These are phyloP conservation scores for Sugiyamaella novakii DNA, from an alignment of 1,139 yeast genomes.

Conservation along the genomic window DNA sequence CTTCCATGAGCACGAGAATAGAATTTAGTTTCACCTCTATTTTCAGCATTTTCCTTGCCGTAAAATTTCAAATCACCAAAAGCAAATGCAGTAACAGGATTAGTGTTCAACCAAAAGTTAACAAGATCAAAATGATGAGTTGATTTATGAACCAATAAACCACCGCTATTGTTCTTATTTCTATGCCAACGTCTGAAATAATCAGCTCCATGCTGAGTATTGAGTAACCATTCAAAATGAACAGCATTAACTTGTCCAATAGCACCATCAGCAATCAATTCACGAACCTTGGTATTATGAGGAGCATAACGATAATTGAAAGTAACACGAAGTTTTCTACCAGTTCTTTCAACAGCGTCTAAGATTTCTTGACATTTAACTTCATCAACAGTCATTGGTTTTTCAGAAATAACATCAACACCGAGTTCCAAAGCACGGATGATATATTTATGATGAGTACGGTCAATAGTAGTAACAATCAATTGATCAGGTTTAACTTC, in stretches of 20 bases:
- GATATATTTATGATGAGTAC: conserved; percentile 28
- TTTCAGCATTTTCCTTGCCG: conserved; percentile 28
- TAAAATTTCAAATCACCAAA: conserved; percentile 26
- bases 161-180: conserved; percentile 26
- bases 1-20: conserved; percentile 28
- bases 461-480: conserved; percentile 27
- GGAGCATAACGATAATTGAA: conserved; percentile 29
- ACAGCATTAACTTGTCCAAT: conserved; percentile 28
- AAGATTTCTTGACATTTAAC: conserved; percentile 26
- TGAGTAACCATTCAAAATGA: conserved; percentile 28
- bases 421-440: conserved; percentile 27
- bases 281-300: conserved; percentile 27
- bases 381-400: conserved; percentile 28
- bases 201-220: conserved; percentile 27
- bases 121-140: conserved; percentile 28
- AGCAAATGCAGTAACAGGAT: conserved; percentile 26
- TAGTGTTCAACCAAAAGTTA: conserved; percentile 25
- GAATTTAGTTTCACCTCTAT: conserved; percentile 25
- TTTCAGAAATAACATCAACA: conserved; percentile 26
- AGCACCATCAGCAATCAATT: conserved; percentile 24
- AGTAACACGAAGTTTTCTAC: conserved; percentile 24
- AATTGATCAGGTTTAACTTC: conserved; percentile 24
- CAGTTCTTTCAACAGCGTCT: conserved; percentile 25
- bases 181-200: conserved; percentile 28
- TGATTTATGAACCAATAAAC: conserved; percentile 26